These are phyloP conservation scores for Aureobasidium subglaciale DNA, from an alignment of 2,329 filamentous ascomycete genomes.

Conservation along the genomic window DNA sequence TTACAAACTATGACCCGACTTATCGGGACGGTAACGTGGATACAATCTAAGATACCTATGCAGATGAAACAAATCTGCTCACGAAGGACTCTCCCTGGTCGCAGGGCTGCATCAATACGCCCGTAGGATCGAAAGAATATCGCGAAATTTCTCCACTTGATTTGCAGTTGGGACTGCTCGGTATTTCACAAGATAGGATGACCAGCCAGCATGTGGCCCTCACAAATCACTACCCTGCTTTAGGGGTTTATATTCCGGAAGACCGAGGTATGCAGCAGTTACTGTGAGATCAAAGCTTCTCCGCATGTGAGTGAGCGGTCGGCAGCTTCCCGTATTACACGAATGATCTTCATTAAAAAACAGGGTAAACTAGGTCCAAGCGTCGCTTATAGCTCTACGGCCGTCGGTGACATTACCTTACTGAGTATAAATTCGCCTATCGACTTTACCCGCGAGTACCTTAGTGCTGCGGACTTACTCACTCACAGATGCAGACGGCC, in stretches of 20 bases:
- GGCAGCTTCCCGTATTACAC: background rate
- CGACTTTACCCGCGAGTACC: background rate
- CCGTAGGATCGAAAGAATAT: background rate
- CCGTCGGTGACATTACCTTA: background rate
- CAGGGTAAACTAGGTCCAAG: background rate
- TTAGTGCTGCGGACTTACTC: background rate
- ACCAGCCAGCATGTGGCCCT: background rate
- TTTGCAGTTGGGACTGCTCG: too few species aligned
- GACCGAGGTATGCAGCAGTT: background rate
- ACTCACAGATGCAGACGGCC: background rate
- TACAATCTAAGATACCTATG: background rate
- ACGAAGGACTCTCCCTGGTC: too few species aligned
- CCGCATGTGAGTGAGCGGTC: background rate
- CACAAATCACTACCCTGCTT: background rate
- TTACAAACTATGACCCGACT: background rate
- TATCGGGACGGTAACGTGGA: background rate
- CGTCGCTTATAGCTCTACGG: background rate
- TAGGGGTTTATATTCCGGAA: background rate
- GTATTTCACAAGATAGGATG: too few species aligned
- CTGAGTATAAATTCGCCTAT: background rate
- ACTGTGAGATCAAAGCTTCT: slow-evolving; percentile 7
- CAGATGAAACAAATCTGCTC: background rate
- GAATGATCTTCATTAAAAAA: background rate
- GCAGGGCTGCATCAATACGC: background rate
- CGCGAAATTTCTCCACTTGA: background rate